These are phyloP conservation scores for Deuterostichococcus epilithicus DNA, from an alignment of 139 green algal genomes.

Conservation along the genomic window DNA sequence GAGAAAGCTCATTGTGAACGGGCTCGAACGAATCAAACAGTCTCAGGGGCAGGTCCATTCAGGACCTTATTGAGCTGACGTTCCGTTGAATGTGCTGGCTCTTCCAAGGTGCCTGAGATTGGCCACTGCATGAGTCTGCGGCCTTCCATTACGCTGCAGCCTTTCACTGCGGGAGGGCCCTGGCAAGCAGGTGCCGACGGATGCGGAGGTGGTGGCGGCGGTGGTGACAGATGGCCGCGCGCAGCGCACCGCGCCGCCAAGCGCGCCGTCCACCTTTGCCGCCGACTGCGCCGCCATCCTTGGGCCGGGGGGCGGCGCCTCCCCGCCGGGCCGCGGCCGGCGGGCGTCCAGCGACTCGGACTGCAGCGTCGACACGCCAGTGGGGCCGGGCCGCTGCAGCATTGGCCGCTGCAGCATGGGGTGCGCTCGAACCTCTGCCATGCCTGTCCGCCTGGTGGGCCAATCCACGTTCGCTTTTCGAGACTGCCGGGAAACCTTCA, in stretches of 20 bases:
- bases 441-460: no score
- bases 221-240: conserved; percentile 27
- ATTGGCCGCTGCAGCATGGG: background rate
- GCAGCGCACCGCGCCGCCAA: conserved; percentile 8
- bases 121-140: no score
- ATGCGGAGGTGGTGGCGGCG: conserved; percentile 48
- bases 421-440: background rate
- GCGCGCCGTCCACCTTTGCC: conserved; percentile 42
- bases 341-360: conserved; percentile 2
- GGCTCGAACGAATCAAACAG: no score
- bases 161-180: background rate
- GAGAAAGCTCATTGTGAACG: no score
- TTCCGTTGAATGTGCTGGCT: background rate
- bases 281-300: conserved; percentile 41
- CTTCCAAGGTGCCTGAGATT: no score
- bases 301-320: background rate
- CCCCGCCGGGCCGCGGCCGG: background rate
- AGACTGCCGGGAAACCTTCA: no score
- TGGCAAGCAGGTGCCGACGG: conserved; percentile 39
- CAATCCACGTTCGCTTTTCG: no score
- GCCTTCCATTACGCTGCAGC: background rate
- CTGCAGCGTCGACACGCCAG: background rate
- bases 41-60: no score
- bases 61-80: no score
- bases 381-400: no score